These are phyloP conservation scores for Colletotrichum gloeosporioides DNA, from an alignment of 2,329 filamentous ascomycete genomes.

Conservation along the genomic window DNA sequence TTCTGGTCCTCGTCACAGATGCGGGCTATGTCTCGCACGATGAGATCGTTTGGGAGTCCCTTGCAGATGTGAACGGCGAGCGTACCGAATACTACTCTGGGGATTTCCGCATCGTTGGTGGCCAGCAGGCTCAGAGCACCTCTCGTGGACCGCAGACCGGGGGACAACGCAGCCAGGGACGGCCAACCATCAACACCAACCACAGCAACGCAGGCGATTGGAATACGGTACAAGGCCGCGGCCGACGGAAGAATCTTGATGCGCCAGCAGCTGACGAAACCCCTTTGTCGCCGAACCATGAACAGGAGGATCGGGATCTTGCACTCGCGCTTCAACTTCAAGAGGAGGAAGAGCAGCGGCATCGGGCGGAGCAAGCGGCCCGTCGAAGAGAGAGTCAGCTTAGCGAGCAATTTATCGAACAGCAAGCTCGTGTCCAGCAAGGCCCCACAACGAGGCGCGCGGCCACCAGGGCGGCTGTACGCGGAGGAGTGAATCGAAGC, in stretches of 20 bases:
- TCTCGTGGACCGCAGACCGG: background rate
- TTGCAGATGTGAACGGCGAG: conserved; percentile 87
- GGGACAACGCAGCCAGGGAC: background rate
- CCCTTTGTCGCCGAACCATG: conserved; percentile 47
- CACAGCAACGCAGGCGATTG: conserved; percentile 43
- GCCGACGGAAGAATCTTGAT: conserved; percentile 5
- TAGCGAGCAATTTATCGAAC: conserved; percentile 74
- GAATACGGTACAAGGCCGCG: conserved; percentile 56
- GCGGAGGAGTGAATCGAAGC: conserved; percentile 18
- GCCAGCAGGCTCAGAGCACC: conserved; percentile 36
- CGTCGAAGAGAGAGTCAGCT: conserved; percentile 70
- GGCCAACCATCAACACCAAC: background rate
- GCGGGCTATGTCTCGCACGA: conserved; percentile 87
- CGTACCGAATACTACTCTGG: conserved; percentile 85
- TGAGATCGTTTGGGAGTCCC: conserved; percentile 94
- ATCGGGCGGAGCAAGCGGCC: conserved; percentile 66
- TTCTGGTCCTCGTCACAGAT: conserved; percentile 90
- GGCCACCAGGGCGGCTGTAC: conserved; percentile 22
- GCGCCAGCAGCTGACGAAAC: conserved; percentile 23
- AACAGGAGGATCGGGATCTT: conserved; percentile 85
- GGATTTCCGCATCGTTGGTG: conserved; percentile 86
- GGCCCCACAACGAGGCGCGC: conserved; percentile 28
- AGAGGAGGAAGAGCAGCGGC: conserved; percentile 87
- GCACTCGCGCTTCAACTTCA: conserved; percentile 91
- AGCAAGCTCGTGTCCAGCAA: conserved; percentile 53